Conservation (phyloP, 257 asterid genomes). For the Lavandula angustifolia region DNA sequence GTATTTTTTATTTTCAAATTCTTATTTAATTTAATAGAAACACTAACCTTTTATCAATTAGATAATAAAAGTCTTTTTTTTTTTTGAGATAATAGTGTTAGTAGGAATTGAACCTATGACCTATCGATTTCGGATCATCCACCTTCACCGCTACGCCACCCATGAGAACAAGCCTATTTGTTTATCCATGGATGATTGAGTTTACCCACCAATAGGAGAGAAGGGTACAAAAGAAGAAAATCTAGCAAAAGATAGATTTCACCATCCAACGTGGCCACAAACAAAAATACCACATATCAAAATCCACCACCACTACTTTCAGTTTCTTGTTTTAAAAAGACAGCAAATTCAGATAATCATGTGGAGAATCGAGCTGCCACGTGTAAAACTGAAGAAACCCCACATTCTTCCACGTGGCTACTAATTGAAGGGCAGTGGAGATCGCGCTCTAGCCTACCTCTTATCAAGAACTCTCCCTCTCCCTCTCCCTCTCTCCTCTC, state of each 20-base stretch:
- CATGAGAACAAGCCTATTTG: too few relatives aligned
- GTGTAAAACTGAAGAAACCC: slow-evolving; percentile 34
- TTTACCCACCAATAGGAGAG: neutral
- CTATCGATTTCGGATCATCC: too few relatives aligned
- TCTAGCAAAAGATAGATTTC: neutral
- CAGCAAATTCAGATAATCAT: neutral
- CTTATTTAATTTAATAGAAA: too few relatives aligned
- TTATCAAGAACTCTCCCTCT: slow-evolving; percentile 55
- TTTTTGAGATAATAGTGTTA: too few relatives aligned
- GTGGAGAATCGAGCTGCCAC: slow-evolving; percentile 60
- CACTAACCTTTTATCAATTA: neutral
- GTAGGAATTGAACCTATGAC: too few relatives aligned
- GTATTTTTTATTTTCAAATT: too few relatives aligned
- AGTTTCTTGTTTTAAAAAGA: neutral
- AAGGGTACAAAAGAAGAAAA: neutral
- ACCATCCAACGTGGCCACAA: slow-evolving; percentile 16
- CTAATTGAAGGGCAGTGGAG: slow-evolving; percentile 52
- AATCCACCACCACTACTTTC: neutral
- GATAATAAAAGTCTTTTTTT: too few relatives aligned
- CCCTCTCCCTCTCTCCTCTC: slow-evolving; percentile 11
- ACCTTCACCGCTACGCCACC: too few relatives aligned
- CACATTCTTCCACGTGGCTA: slow-evolving; percentile 55
- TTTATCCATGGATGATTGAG: neutral
- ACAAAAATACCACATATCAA: neutral
- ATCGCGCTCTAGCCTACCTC: slow-evolving; percentile 63